Percentiles rank a stretch among this genome's conserved stretches.
These are phyloP conservation scores for Apostasia ramifera DNA, from an alignment of 106 monocot genomes.

Conservation along the genomic window DNA sequence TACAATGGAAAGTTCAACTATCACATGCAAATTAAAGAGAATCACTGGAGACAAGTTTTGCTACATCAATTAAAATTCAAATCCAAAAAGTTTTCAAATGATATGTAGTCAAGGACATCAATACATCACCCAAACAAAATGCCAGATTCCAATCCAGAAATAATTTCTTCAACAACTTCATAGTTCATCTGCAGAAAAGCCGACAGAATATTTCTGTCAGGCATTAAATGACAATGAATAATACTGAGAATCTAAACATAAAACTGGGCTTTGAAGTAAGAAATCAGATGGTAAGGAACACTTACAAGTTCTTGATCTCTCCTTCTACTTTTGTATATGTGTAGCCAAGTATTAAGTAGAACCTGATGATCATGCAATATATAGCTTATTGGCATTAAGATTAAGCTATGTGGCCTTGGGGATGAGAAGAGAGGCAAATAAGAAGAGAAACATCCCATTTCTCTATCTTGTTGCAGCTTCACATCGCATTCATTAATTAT, in stretches of 20 bases:
- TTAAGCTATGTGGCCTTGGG: not conserved
- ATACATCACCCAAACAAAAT: slow-evolving; percentile 78
- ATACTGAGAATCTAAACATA: not conserved
- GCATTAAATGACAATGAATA: not conserved
- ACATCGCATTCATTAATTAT: not conserved
- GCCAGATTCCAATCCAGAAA: slow-evolving; percentile 93
- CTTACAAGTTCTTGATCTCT: slow-evolving; percentile 80
- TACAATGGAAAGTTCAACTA: no score
- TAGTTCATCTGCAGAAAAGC: slow-evolving; percentile 44
- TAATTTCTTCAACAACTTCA: slow-evolving; percentile 93
- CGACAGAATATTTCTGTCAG: not conserved
- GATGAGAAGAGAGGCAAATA: not conserved
- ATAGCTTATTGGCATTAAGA: slow-evolving; percentile 5
- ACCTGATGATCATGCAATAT: slow-evolving; percentile 27
- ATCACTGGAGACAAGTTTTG: no score
- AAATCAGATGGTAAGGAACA: not conserved
- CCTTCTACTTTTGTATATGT: slow-evolving; percentile 62
- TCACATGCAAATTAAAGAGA: no score
- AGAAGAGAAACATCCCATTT: not conserved
- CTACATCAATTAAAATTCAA: not conserved
- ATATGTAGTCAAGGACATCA: not conserved
- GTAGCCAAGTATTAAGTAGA: slow-evolving; percentile 76
- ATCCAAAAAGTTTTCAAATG: not conserved
- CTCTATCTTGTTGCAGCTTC: not conserved
- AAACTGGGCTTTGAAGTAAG: not conserved